Evolutionary conservation across 352 stramenopile genomes (phyloP), one percentile per base, ranked within the genome.

Genomic region (Globisporangium ultimum): DNA sequence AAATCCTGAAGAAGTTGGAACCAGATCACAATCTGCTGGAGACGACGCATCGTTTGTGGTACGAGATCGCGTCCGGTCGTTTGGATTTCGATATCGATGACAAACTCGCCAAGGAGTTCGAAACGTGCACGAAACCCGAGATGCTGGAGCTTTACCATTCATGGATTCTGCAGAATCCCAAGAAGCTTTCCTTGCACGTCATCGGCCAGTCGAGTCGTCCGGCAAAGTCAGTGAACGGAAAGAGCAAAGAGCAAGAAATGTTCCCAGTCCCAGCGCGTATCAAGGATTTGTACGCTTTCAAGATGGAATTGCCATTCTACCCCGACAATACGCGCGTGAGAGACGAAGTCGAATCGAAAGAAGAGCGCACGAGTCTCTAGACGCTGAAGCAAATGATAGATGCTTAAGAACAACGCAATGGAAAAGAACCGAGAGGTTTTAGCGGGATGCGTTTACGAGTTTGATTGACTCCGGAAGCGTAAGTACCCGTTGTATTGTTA

Each of bases 1-100:
- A 92, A 58, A 88, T 93, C 24, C 64, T 93, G 22, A 77, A 90
- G 54, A 91, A 91, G 49, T 71, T 84, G 22, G 84, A 93, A 57
- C 84, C 82, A 7, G 86, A 95, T 62, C 79, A 91, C 68, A 93
- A 83, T 43, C 58, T 95, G n/a, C 52, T 87, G 42, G 86, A 90
- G 54, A 82, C 76, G 34, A 89, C 81, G 20, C 75, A 91, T 17
- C 74, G 81, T 3, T 89, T 80, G 48, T 95, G 86, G 86, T 87
- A 88, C 48, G 86, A 95, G 60, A 87, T 95, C 56, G 77, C 78
- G 17, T 87, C 78, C 0, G 68, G 75, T 38, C 84, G 86, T n/a
- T 59, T 88, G 36, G 71, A 74, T 0, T 95, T 95, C 17, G 77
- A 88, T 24, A 80, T 95, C 38, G 79, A 93, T 57, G 71, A 72